phyloP scores from a whole-genome alignment of 2,329 filamentous ascomycete genomes.

The Aureobasidium zeae region DNA sequence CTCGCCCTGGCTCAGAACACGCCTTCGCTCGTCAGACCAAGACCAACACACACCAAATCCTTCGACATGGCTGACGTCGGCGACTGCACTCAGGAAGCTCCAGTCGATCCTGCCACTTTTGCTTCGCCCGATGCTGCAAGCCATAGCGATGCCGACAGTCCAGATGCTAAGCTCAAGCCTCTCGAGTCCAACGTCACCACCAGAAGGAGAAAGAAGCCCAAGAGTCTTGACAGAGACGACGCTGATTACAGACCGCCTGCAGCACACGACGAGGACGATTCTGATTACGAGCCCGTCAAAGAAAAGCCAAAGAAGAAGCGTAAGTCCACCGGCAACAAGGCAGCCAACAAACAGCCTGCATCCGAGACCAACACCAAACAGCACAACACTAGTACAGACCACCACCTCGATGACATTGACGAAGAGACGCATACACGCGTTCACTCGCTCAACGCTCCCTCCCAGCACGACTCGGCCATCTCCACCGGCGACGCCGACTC shows the following conservation, averaged over 20 bases:
- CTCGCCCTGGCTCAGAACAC: background rate
- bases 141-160: conserved; percentile 8
- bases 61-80: conserved; percentile 4
- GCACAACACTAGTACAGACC: conserved; percentile 2
- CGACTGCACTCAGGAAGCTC: background rate
- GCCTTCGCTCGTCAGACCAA: conserved; percentile 10
- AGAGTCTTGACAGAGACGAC: conserved; percentile 26
- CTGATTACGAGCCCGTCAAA: conserved; percentile 10
- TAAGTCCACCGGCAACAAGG: conserved; percentile 11
- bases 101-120: conserved; percentile 6
- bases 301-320: conserved; percentile 22
- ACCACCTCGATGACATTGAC: conserved; percentile 26
- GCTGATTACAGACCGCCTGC: conserved; percentile 23
- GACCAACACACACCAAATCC: conserved; percentile 4
- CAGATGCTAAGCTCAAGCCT: conserved; percentile 26
- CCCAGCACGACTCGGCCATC: conserved; percentile 11
- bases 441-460: conserved; percentile 5
- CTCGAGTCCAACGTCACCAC: conserved; percentile 18
- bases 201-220: conserved; percentile 31
- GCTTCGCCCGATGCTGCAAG: conserved; percentile 3
- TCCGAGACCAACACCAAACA: conserved; percentile 13
- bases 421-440: conserved; percentile 23
- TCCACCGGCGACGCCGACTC: conserved; percentile 1
- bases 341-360: conserved; percentile 11
- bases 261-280: conserved; percentile 16